Evolutionary conservation across 2,329 filamentous ascomycete species (phyloP), one percentile per base, ranked within the genome.

Genomic region (Fusarium sp.): DNA sequence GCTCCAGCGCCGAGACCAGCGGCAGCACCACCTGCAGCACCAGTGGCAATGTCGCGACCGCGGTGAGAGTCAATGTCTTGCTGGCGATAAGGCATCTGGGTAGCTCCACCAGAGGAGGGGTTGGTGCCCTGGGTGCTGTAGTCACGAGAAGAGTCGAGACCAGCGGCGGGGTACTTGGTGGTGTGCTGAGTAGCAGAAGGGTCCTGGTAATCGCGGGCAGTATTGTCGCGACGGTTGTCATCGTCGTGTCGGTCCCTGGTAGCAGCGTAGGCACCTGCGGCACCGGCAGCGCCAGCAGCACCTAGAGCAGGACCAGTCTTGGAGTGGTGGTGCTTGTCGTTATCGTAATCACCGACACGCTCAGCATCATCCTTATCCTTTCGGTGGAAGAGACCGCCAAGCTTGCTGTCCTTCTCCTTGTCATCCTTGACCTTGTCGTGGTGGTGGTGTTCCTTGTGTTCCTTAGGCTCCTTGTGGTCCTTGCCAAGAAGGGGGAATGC

Each of bases 261-360:
- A 21, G 70, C 70, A 48, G 69, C 42, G 31, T 63, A 66, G 21
- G 56, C 58, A 12, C 67, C 69, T 16, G 70, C 61, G 28, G 67
- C 53, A 28, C 64, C 61, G 18, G 58, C 70, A 25, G 58, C 66
- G 11, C 67, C 70, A 23, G 70, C 67, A 4, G 62, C 67, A n/a
- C 60, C 70, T 0, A 72, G 7, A 8, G 64, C 67, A 34, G 70
- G 60, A 12, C 45, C 61, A 50, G 60, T 31, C 28, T 58, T 70
- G 6, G 67, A 61, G 6, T 41, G 43, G 3, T 62, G 56, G 7
- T 71, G 50, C 26, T 42, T 44, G 6, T 71, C 57, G 1, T 52
- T 41, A 10, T 45, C 37, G 3, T 51, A 39, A n/a, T 42, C 26
- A 3, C 37, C 25, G 9, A 45, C 13, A 21, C 18, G 48, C 8